A percentile compares a stretch with the other conserved stretches of the same genome.
Conservation (phyloP, 73 alveolate species). For the Symbiodinium natans region DNA sequence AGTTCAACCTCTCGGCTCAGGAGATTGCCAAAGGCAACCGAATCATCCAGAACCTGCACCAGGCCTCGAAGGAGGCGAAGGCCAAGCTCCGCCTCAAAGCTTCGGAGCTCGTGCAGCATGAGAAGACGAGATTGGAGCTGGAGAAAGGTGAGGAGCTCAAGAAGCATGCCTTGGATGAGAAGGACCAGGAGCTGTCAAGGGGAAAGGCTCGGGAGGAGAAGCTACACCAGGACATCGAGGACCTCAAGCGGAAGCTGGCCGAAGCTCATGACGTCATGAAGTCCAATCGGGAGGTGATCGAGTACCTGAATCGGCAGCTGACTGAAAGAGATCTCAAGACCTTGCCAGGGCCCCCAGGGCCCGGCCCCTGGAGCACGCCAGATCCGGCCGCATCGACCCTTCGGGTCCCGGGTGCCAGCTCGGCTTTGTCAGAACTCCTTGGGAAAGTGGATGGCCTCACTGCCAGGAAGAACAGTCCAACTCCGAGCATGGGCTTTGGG, state of each 20-base stretch:
- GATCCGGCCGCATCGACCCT: not conserved
- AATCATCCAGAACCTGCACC: conserved; percentile 53
- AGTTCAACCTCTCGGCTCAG: conserved; percentile 16
- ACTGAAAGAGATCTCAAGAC: conserved; percentile 52
- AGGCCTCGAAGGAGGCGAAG: conserved; percentile 14
- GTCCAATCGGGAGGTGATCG: conserved; percentile 45
- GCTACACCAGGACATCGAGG: conserved; percentile 30
- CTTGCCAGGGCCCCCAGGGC: too few relatives aligned
- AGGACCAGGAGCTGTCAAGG: conserved; percentile 30
- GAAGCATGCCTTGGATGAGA: conserved; percentile 22
- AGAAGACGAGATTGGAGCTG: conserved; percentile 23
- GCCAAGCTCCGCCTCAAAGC: conserved; percentile 29
- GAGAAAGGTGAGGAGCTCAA: conserved; percentile 33
- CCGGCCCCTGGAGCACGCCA: too few relatives aligned
- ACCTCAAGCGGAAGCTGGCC: conserved; percentile 28
- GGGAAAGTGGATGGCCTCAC: not conserved
- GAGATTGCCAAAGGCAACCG: conserved; percentile 82
- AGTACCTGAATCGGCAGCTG: conserved; percentile 75
- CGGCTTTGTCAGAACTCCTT: not conserved
- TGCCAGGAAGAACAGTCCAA: too few relatives aligned
- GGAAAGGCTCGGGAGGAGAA: conserved; percentile 42
- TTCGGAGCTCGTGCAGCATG: conserved; percentile 28
- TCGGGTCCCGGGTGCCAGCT: not conserved
- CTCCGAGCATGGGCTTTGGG: too few relatives aligned
- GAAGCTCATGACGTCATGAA: conserved; percentile 55